These are phyloP conservation scores for Macrophomina phaseolina DNA, from an alignment of 2,329 filamentous ascomycete species.

Conservation along the genomic window DNA sequence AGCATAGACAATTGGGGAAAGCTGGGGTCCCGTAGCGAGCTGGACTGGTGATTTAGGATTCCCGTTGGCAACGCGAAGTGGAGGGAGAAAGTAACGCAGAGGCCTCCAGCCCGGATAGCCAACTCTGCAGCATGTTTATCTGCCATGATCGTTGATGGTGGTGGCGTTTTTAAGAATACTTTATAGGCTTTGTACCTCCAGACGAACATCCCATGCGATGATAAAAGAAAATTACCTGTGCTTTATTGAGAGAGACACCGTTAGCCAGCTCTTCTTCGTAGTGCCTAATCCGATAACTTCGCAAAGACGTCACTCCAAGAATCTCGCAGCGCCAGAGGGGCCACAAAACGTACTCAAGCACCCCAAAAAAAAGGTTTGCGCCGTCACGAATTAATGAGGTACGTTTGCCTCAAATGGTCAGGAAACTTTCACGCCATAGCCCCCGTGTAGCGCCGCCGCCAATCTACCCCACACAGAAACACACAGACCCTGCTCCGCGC, in stretches of 20 bases:
- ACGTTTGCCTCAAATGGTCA: neutral
- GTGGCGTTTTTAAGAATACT: neutral
- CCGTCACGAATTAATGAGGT: neutral
- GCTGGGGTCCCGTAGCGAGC: neutral
- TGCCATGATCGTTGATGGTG: neutral
- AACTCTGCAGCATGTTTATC: neutral
- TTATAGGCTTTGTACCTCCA: neutral
- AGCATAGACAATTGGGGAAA: constrained; percentile 2
- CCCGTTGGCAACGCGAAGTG: neutral
- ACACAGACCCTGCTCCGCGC: too few relatives aligned
- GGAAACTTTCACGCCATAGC: neutral
- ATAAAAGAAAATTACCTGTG: neutral
- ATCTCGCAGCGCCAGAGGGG: too few relatives aligned
- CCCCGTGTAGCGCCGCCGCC: neutral
- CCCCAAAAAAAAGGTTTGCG: too few relatives aligned
- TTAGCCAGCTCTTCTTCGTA: neutral
- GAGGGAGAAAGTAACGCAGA: neutral
- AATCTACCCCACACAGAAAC: neutral
- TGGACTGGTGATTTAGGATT: constrained; percentile 6
- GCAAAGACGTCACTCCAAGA: too few relatives aligned
- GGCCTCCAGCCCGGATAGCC: neutral
- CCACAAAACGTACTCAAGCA: too few relatives aligned
- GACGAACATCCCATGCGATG: neutral
- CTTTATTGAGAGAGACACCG: neutral
- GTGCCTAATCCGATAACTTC: too few relatives aligned